These are phyloP conservation scores for Piromyces finnis DNA, from an alignment of 192 early-diverging fungal genomes.

Conservation along the genomic window DNA sequence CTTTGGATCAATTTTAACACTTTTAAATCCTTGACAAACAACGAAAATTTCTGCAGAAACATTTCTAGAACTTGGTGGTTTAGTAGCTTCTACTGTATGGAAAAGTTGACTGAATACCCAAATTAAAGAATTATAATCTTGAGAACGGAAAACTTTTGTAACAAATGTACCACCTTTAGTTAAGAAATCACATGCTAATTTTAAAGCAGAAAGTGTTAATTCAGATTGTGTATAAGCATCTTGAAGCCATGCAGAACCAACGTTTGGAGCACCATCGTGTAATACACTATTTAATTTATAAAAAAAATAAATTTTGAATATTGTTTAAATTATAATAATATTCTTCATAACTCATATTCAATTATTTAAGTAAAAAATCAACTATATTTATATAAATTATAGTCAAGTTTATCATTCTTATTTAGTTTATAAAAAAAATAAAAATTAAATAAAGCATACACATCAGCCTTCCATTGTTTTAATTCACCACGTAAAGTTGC, in stretches of 20 bases:
- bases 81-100: constrained; percentile 90
- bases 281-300: constrained; percentile 37
- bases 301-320: not conserved
- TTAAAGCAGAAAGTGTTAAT: constrained; percentile 75
- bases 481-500: constrained; percentile 65
- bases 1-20: constrained; percentile 84
- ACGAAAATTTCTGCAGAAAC: constrained; percentile 99
- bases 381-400: too few species aligned
- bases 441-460: constrained; percentile 30
- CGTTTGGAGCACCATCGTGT: constrained; percentile 98
- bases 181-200: constrained; percentile 87
- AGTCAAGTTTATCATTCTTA: too few species aligned
- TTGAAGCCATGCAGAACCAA: constrained; percentile 86
- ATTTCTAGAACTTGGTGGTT: constrained; percentile 90
- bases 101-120: constrained; percentile 98
- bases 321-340: not conserved
- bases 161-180: constrained; percentile 84
- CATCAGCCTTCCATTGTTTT: constrained; percentile 97
- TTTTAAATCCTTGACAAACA: constrained; percentile 74
- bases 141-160: constrained; percentile 95
- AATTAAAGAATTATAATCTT: constrained; percentile 97
- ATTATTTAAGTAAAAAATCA: not conserved
- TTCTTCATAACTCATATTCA: too few species aligned
- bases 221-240: constrained; percentile 95
- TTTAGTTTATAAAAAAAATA: too few species aligned